Evolutionary conservation across 768 basidiomycete species (phyloP).

Genomic region (Basidioascus undulatus): DNA sequence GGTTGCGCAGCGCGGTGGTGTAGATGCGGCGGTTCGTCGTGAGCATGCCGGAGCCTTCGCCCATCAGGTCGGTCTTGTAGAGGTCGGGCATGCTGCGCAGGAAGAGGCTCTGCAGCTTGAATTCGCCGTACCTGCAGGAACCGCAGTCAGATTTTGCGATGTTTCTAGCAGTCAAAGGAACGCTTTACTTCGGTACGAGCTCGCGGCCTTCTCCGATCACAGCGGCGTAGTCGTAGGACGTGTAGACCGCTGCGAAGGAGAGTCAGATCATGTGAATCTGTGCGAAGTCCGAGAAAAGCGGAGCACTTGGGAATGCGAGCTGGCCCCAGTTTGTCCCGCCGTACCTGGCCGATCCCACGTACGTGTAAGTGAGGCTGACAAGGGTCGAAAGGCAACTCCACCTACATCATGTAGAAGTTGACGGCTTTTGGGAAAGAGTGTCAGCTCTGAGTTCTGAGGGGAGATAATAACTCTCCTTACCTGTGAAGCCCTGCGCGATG

Average conservation of each 20-base stretch:
- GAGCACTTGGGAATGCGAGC: conserved; percentile 48
- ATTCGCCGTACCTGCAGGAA: conserved; percentile 43
- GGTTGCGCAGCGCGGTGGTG: conserved; percentile 40
- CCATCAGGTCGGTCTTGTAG: conserved; percentile 52
- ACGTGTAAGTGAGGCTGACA: neutral
- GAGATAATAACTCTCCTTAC: conserved; percentile 27
- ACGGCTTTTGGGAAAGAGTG: too few relatives aligned
- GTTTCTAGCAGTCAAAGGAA: too few relatives aligned
- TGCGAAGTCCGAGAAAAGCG: neutral
- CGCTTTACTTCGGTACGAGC: too few relatives aligned
- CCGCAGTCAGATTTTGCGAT: too few relatives aligned
- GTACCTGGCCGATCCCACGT: conserved; percentile 5
- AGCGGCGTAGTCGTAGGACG: conserved; percentile 58
- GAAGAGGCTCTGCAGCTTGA: conserved; percentile 57
- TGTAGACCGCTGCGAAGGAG: neutral
- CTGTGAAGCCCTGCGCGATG: conserved; percentile 55
- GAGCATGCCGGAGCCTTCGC: conserved; percentile 26
- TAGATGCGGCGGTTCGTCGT: conserved; percentile 27
- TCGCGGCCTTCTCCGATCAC: conserved; percentile 31
- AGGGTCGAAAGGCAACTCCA: conserved; percentile 18
- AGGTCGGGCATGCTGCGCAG: conserved; percentile 54
- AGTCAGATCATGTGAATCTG: neutral
- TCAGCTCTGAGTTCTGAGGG: neutral
- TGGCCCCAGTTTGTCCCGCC: conserved; percentile 73
- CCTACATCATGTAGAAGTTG: conserved; percentile 67